Evolutionary conservation across 2,329 filamentous ascomycete species (phyloP).

Genomic region (Arthrobotrys conoides): DNA sequence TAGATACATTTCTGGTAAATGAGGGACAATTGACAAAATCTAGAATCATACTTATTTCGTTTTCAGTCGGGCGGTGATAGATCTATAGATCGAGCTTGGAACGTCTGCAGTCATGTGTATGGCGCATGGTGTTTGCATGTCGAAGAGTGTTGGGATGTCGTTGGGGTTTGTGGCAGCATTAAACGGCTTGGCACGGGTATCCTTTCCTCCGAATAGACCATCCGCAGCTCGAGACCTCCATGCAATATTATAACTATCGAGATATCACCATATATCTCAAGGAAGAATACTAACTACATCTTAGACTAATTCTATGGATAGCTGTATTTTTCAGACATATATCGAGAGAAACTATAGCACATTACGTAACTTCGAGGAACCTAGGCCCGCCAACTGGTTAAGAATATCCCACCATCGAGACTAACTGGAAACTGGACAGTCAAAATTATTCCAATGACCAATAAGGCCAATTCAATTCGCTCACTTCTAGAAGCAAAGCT

Average conservation of each 20-base stretch:
- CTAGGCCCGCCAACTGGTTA: too few species aligned
- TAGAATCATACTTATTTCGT: neutral
- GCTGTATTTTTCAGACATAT: too few species aligned
- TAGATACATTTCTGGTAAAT: neutral
- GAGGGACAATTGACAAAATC: constrained; percentile 6
- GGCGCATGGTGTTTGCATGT: neutral
- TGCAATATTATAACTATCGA: neutral
- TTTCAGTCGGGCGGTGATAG: neutral
- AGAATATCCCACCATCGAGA: too few species aligned
- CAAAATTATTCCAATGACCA: neutral
- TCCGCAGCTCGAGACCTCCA: neutral
- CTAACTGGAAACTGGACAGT: too few species aligned
- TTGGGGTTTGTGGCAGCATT: neutral
- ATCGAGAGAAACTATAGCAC: too few species aligned
- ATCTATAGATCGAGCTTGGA: too few species aligned
- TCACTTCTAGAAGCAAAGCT: neutral
- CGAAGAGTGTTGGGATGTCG: neutral
- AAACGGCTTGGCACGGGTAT: constrained; percentile 5
- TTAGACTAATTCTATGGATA: too few species aligned
- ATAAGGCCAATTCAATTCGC: neutral
- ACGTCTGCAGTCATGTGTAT: too few species aligned
- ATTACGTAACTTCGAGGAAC: too few species aligned
- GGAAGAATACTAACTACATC: too few species aligned
- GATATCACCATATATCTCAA: too few species aligned
- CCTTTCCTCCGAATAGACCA: neutral